Evolutionary conservation across 768 basidiomycete genomes (phyloP).

Genomic region (Russula abietina): DNA sequence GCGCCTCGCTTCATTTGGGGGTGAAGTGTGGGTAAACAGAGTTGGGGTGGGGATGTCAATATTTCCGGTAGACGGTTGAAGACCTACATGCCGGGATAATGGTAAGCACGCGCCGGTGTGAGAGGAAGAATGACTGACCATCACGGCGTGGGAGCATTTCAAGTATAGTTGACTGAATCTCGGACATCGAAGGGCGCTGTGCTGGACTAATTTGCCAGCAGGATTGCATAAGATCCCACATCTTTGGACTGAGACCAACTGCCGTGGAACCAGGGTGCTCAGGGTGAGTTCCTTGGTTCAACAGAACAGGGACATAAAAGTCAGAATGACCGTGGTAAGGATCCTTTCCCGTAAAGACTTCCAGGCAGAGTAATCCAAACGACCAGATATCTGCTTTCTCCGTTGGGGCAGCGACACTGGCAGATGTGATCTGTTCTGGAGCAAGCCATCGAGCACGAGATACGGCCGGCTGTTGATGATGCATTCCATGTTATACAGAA

Average conservation of each 20-base stretch:
- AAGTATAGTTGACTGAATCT: not conserved
- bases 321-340: conserved; percentile 4
- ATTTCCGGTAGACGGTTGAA: not conserved
- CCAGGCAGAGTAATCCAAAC: conserved; percentile 17
- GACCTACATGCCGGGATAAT: too few relatives aligned
- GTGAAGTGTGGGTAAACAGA: not conserved
- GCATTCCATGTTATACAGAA: not conserved
- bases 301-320: conserved; percentile 1
- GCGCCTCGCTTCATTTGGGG: not conserved
- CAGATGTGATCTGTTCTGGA: conserved; percentile 11
- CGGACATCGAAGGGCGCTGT: conserved; percentile 10
- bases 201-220: conserved; percentile 8
- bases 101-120: too few relatives aligned
- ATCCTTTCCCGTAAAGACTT: conserved; percentile 15
- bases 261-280: not conserved
- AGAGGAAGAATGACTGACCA: not conserved
- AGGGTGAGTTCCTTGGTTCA: conserved; percentile 2
- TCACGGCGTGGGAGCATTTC: not conserved
- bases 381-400: conserved; percentile 16
- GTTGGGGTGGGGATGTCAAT: not conserved
- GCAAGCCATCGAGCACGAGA: conserved; percentile 16
- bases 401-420: not conserved
- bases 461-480: conserved; percentile 23
- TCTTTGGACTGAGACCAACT: conserved; percentile 8
- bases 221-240: conserved; percentile 19